phyloP scores from a whole-genome alignment of 768 basidiomycete species.

The Obba rivulosa region DNA sequence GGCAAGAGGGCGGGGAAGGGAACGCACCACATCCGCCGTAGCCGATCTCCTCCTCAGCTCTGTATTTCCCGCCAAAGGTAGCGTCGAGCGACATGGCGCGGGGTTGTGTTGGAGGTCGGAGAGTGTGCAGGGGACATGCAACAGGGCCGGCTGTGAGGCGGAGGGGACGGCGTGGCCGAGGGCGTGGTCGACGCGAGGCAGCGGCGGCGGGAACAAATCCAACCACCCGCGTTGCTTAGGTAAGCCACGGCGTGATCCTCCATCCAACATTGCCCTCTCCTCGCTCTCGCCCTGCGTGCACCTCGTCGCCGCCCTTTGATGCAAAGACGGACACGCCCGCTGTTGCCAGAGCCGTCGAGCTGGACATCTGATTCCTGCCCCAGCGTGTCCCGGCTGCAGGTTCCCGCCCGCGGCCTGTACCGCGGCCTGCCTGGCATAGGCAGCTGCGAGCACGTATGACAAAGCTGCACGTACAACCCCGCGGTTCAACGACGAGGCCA shows the following conservation, averaged over 20 bases:
- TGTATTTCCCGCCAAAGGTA: constrained; percentile 72
- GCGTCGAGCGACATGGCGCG: constrained; percentile 21
- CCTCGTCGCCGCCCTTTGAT: no score
- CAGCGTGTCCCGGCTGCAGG: no score
- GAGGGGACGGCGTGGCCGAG: not conserved
- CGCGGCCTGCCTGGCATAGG: no score
- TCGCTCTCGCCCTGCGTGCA: not conserved
- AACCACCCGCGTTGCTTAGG: not conserved
- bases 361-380: no score
- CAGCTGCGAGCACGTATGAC: not conserved
- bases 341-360: no score
- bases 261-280: not conserved
- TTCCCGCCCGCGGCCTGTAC: no score
- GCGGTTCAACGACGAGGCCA: no score
- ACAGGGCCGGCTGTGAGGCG: not conserved
- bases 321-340: no score
- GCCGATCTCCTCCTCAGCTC: constrained; percentile 74
- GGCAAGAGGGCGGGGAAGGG: not conserved
- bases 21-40: constrained; percentile 70
- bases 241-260: not conserved
- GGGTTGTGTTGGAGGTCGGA: constrained; percentile 3
- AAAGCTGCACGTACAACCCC: not conserved
- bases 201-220: not conserved
- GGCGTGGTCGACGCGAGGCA: not conserved
- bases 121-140: constrained; percentile 3